These are phyloP conservation scores for Kalmusia sp. DNA, from an alignment of 2,329 filamentous ascomycete genomes.

Conservation along the genomic window DNA sequence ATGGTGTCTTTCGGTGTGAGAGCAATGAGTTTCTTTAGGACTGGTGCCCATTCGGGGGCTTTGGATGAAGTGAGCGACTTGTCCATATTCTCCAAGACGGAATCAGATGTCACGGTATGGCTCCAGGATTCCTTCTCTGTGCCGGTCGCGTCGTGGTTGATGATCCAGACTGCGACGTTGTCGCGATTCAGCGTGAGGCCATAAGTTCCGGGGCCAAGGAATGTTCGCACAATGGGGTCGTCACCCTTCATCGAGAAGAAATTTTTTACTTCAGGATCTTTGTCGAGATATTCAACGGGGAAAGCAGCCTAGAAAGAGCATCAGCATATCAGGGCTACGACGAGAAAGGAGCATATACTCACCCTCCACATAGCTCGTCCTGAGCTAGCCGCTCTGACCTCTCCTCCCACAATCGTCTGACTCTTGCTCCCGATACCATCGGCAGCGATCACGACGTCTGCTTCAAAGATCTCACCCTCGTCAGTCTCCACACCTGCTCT, in stretches of 20 bases:
- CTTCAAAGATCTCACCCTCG: conserved; percentile 4
- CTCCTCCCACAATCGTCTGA: conserved; percentile 6
- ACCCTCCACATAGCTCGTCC: conserved; percentile 12
- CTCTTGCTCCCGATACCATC: conserved; percentile 15
- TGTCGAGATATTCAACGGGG: conserved; percentile 1
- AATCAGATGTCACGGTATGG: neutral
- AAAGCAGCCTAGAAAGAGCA: neutral
- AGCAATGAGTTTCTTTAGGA: conserved; percentile 11
- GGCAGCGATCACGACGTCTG: conserved; percentile 14
- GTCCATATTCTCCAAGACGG: conserved; percentile 7
- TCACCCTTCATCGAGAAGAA: conserved; percentile 5
- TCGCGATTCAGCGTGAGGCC: conserved; percentile 6
- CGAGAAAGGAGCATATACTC: neutral
- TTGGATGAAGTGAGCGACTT: conserved; percentile 6
- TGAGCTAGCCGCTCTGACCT: conserved; percentile 7
- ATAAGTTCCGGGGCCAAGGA: conserved; percentile 5
- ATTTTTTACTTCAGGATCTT: conserved; percentile 4
- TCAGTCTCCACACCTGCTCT: conserved; percentile 1
- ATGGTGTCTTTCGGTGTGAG: conserved; percentile 16
- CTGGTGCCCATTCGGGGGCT: conserved; percentile 6
- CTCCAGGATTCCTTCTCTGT: conserved; percentile 3
- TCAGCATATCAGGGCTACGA: neutral
- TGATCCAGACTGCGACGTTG: neutral
- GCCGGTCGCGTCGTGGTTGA: conserved; percentile 5
- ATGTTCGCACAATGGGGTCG: conserved; percentile 6